These are phyloP conservation scores for Aspergillus sp. DNA, from an alignment of 2,329 filamentous ascomycete genomes.

Conservation along the genomic window DNA sequence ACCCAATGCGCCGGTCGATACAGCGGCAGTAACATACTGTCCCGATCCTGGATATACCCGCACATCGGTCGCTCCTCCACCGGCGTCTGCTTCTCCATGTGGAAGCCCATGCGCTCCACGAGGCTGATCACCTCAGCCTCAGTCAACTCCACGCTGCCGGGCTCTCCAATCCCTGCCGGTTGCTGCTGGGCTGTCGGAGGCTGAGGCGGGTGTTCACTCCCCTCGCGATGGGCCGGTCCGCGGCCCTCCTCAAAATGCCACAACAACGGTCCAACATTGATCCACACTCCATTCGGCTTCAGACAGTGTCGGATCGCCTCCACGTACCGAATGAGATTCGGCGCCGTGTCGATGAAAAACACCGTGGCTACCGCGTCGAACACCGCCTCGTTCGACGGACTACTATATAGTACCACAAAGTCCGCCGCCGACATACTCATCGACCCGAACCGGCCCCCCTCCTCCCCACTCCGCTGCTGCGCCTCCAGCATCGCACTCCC, in stretches of 20 bases:
- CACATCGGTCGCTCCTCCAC: slow-evolving; percentile 54
- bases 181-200: slow-evolving; percentile 19
- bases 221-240: slow-evolving; percentile 21
- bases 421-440: slow-evolving; percentile 96
- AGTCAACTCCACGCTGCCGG: slow-evolving; percentile 84
- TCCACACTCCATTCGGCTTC: slow-evolving; percentile 72
- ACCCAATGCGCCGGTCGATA: slow-evolving; percentile 85
- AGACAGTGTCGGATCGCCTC: slow-evolving; percentile 79
- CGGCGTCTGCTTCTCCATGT: slow-evolving; percentile 62
- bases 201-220: slow-evolving; percentile 9
- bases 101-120: slow-evolving; percentile 73
- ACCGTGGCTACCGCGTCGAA: slow-evolving; percentile 87
- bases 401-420: slow-evolving; percentile 81
- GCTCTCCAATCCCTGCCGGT: slow-evolving; percentile 70
- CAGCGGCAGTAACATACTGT: slow-evolving; percentile 81
- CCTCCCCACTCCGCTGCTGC: slow-evolving; percentile 12
- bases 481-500: slow-evolving; percentile 52
- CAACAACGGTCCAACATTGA: slow-evolving; percentile 86
- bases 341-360: slow-evolving; percentile 97
- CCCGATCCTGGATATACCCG: slow-evolving; percentile 82
- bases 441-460: slow-evolving; percentile 51
- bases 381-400: slow-evolving; percentile 56
- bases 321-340: slow-evolving; percentile 87
- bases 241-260: slow-evolving; percentile 84
- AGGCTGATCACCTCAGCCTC: slow-evolving; percentile 83